Conservation (phyloP, 1,139 yeast species). For the Suhomyces coccinellae region DNA sequence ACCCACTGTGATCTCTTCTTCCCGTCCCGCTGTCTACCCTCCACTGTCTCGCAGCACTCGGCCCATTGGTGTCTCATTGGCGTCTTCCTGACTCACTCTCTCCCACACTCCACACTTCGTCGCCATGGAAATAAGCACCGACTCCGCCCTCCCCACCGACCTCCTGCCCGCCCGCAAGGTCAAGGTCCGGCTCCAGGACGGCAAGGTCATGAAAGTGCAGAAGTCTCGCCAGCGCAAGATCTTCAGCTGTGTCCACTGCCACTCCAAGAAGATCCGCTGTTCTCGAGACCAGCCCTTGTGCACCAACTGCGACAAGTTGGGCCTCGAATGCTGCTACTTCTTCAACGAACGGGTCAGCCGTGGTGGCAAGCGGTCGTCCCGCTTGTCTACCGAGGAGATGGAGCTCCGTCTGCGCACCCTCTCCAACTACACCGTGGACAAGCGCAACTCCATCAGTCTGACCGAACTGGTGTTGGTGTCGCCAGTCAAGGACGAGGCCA, state of each 20-base stretch:
- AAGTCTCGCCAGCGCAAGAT: conserved; percentile 59
- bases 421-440: not conserved
- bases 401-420: not conserved
- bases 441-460: conserved; percentile 7
- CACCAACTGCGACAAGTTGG: conserved; percentile 48
- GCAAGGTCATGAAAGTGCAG: conserved; percentile 56
- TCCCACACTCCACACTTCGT: too few species aligned
- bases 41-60: too few species aligned
- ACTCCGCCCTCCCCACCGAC: too few species aligned
- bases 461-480: conserved; percentile 8
- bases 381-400: conserved; percentile 14
- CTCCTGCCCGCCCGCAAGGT: conserved; percentile 5
- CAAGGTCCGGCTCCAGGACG: conserved; percentile 37
- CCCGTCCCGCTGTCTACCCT: too few species aligned
- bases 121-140: too few species aligned
- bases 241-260: conserved; percentile 60
- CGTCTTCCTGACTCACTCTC: too few species aligned
- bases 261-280: conserved; percentile 61
- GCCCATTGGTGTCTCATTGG: too few species aligned
- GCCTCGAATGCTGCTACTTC: conserved; percentile 52
- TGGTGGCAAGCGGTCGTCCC: conserved; percentile 40
- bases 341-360: conserved; percentile 55
- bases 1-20: too few species aligned
- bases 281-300: conserved; percentile 52
- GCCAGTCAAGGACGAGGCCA: not conserved